Conservation (phyloP, 2,329 filamentous ascomycete genomes). For the Aspergillus pseudoterreus region DNA sequence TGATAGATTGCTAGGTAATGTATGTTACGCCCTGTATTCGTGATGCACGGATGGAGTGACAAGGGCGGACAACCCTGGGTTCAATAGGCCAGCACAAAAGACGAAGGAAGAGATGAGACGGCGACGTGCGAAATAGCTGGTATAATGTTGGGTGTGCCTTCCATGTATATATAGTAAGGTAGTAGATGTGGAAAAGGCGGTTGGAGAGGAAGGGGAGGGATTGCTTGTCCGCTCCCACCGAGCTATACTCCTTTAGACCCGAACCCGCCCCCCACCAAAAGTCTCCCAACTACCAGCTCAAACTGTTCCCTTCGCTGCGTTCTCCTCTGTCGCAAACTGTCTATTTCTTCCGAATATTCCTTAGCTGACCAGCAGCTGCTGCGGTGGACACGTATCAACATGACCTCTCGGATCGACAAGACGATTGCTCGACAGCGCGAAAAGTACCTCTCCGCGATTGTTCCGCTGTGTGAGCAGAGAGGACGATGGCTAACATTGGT, state of each 20-base stretch:
- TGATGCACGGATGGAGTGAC: no score
- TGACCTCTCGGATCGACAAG: constrained; percentile 58
- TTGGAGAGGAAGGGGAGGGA: background rate
- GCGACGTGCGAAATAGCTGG: no score
- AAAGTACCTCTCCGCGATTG: constrained; percentile 50
- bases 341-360: no score
- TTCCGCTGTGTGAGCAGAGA: background rate
- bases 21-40: background rate
- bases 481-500: constrained; percentile 13
- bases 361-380: background rate
- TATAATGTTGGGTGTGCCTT: background rate
- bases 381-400: constrained; percentile 15
- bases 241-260: constrained; percentile 2
- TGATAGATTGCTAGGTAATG: background rate
- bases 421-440: constrained; percentile 73
- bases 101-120: no score
- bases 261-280: constrained; percentile 15
- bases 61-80: no score
- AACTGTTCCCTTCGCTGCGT: background rate
- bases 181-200: background rate
- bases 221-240: background rate
- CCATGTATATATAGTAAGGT: background rate
- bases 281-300: constrained; percentile 6
- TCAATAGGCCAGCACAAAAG: no score
- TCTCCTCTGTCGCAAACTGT: background rate